Base-by-base conservation (phyloP, 1,284 basidiomycete genomes). In the Bondarzewia mesenterica region DNA sequence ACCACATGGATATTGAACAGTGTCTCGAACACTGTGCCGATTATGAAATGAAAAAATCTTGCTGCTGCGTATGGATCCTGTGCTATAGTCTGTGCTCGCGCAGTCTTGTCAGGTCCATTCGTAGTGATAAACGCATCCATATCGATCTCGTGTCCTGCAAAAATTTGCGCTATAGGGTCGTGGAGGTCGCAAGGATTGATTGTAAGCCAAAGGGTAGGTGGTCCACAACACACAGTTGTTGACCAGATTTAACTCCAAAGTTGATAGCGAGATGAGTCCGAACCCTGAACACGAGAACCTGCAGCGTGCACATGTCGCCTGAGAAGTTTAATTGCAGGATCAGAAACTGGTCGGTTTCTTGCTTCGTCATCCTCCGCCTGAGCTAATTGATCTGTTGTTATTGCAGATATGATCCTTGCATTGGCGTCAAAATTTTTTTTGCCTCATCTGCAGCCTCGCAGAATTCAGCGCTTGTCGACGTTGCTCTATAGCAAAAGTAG, bases 11-110 rank as follows among this genome's bases (percentile, higher is more conserved):
- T 54, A 0, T 65, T 64, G 47, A 74, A 66, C 0, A 75, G 35
- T 0, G 39, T 58, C 16, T 64, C 55, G 0, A 73, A 46, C 0
- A 73, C 56, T 0, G 54, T 51, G 0, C 53, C 15, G 4, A 74
- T 65, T 0, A 66, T 57, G 42, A 69, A 65, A 38, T 72, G 61
- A 46, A 69, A 74, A 47, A 65, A 74, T 39, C 65, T 57, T 0
- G 67, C 63, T 0, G 66, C 59, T 0, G 66, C 66, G 50, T 59
- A 73, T 12, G 68, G 67, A 56, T 75, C 67, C 0, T 23, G 8
- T 0, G 68, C 63, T 3, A 73, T 61, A 39, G 67, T 71, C 0
- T 44, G 5, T 1, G 61, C 60, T 0, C 62, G 55, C 38, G 62
- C 10, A 0, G 55, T 48, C 3, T 47, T 53, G 18, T 56, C 56